Evolutionary conservation across 805 yeast species (phyloP), one percentile per base, ranked within the genome.

Genomic region (Hanseniaspora meyeri): DNA sequence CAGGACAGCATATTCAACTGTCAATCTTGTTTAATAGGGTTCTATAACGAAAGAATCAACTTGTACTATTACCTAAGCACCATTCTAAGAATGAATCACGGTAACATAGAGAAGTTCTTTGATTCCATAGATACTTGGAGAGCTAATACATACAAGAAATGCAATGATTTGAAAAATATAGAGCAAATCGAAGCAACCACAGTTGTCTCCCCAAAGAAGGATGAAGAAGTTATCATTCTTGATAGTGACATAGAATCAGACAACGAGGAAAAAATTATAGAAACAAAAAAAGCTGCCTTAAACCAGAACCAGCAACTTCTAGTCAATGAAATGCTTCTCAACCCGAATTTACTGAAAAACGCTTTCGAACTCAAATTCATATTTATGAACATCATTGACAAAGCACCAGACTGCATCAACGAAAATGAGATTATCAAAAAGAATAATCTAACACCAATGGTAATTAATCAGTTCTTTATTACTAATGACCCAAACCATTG

Each of bases 11-110:
- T 85, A 14, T 66, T 70, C 39, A 58, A 64, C 3, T 85, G 93
- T 66, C 69, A 73, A 2, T 68, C 73, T 5, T 85, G 93, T 67
- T 69, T 81, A 6, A 59, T 70, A 24, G 66, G 72, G 34, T 85
- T 81, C 61, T 79, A 80, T 58, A 65, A 70, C 43, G 80, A 81
- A 3, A 74, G 82, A 61, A 74, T 80, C 14, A 68, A 68, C 24
- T 66, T 83, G 56, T 69, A 79, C 49, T 71, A 76, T 51, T 78
- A 75, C 40, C 82, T 84, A 63, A 71, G 79, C 2, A 64, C 73
- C 5, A 70, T 73, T 32, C 71, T 87, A 64, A 72, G 73, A 12
- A 72, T 80, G 1, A 68, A 72, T 2, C 77, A 78, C 72, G 74
- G 72, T 49, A 66, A 70, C 57, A 70, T 71, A 3, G 60, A 66